phyloP scores from a whole-genome alignment of 2,329 filamentous ascomycete species.

The Pseudogymnoascus sp. region DNA sequence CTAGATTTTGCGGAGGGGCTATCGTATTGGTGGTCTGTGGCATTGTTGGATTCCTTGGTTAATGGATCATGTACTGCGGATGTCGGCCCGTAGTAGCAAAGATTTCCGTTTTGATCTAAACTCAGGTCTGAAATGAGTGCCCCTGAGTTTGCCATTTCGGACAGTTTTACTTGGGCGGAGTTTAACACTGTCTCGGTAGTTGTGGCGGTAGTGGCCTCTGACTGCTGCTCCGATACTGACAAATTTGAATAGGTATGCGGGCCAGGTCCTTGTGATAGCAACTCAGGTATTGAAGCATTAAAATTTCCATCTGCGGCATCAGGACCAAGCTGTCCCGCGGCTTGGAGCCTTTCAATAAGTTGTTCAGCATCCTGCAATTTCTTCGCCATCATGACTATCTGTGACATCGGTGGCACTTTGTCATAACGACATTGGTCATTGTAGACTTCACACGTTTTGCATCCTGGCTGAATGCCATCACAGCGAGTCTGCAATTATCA shows the following conservation, averaged over 20 bases:
- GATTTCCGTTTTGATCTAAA: constrained; percentile 22
- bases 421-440: constrained; percentile 28
- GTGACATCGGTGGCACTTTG: constrained; percentile 28
- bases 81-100: constrained; percentile 25
- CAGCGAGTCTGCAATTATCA: constrained; percentile 15
- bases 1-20: constrained; percentile 16
- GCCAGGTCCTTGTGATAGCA: background rate
- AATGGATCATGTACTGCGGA: constrained; percentile 24
- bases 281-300: background rate
- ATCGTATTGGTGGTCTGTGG: constrained; percentile 15
- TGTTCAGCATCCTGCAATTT: constrained; percentile 24
- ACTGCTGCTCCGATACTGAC: background rate
- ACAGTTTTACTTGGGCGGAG: background rate
- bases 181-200: background rate
- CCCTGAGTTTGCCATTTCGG: constrained; percentile 12
- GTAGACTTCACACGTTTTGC: constrained; percentile 28
- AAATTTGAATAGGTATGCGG: background rate
- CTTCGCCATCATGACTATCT: constrained; percentile 26
- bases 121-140: constrained; percentile 20
- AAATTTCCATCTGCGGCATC: constrained; percentile 10
- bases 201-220: background rate
- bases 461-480: constrained; percentile 23
- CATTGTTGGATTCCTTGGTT: constrained; percentile 13
- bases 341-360: constrained; percentile 17
- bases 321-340: background rate